Evolutionary conservation across 345 rosid genomes (phyloP).

Genomic region (Conringia planisiliqua): DNA sequence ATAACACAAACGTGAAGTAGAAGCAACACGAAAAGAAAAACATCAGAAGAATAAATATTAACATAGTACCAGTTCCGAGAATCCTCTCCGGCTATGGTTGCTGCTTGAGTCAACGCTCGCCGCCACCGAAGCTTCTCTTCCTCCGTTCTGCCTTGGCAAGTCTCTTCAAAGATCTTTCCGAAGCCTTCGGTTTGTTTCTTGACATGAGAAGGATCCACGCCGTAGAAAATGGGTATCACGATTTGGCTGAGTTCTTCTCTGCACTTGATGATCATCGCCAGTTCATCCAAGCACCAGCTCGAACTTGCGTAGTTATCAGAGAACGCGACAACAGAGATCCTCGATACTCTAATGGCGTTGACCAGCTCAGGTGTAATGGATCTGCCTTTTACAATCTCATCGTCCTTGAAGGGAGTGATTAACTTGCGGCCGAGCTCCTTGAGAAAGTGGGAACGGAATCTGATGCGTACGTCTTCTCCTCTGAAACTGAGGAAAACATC

Average conservation of each 20-base stretch:
- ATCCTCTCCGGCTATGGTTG: not conserved
- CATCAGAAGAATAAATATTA: too few species aligned
- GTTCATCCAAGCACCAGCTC: constrained; percentile 1
- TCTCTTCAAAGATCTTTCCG: not conserved
- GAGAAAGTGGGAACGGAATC: constrained; percentile 9
- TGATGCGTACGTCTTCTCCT: not conserved
- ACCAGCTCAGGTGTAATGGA: not conserved
- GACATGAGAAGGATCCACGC: constrained; percentile 1
- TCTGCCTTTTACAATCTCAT: not conserved
- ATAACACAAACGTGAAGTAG: not conserved
- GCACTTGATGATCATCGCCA: not conserved
- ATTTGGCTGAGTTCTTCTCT: not conserved
- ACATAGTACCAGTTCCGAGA: constrained; percentile 2
- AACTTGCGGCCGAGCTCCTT: not conserved
- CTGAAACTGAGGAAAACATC: constrained; percentile 1
- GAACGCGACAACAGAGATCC: not conserved
- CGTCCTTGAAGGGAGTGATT: constrained; percentile 7
- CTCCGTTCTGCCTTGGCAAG: not conserved
- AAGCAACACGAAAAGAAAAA: too few species aligned
- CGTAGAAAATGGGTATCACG: constrained; percentile 2
- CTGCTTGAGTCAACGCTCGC: not conserved
- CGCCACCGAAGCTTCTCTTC: not conserved
- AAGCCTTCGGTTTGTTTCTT: not conserved
- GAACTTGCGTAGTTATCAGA: not conserved
- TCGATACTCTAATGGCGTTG: not conserved